A percentile compares a stretch with the other conserved stretches of the same genome.
Conservation (phyloP, 1,139 yeast species). For the Lodderomyces margitis region DNA sequence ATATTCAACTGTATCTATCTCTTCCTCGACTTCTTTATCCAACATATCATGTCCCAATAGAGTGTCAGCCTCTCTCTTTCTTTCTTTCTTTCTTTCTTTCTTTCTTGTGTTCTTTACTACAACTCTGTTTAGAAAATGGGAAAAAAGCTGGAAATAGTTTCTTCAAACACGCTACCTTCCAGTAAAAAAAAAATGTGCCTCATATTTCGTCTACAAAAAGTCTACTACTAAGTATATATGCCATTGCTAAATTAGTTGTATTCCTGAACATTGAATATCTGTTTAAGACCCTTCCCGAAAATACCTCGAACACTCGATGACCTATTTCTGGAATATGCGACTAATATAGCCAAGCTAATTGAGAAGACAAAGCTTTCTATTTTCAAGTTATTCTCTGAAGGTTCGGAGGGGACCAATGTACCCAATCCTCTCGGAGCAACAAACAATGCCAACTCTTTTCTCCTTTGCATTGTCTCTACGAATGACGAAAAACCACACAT, state of each 20-base stretch:
- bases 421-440: conserved; percentile 41
- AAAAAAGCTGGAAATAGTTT: too few species aligned
- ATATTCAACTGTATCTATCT: conserved; percentile 23
- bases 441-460: conserved; percentile 41
- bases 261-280: conserved; percentile 19
- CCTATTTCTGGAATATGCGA: conserved; percentile 29
- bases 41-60: conserved; percentile 23
- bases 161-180: too few species aligned
- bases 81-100: neutral
- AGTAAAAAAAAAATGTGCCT: too few species aligned
- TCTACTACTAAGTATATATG: neutral
- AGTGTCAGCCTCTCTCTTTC: neutral
- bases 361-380: conserved; percentile 32
- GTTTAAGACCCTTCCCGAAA: conserved; percentile 31
- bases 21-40: conserved; percentile 23
- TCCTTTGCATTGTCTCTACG: conserved; percentile 31
- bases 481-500: conserved; percentile 36
- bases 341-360: conserved; percentile 33
- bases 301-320: conserved; percentile 34
- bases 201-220: neutral
- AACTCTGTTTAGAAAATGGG: too few species aligned
- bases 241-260: conserved; percentile 11
- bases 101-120: neutral
- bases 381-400: conserved; percentile 24
- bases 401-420: conserved; percentile 30